Base-by-base conservation (phyloP, 352 stramenopile species). In the Phytopythium montanum region DNA sequence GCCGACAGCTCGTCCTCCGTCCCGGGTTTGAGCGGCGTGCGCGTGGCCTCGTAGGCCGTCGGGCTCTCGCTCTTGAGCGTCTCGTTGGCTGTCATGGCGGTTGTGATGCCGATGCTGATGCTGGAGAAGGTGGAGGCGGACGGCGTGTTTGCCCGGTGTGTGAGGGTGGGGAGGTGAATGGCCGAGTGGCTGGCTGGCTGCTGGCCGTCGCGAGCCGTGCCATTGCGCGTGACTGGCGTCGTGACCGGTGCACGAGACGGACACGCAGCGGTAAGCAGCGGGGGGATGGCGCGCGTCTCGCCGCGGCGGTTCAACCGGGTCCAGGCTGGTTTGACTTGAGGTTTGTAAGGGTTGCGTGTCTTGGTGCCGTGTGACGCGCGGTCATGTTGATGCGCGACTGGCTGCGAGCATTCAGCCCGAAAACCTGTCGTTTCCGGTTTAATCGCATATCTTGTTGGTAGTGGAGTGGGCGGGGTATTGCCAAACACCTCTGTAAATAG, bases 21-120 rank as follows among this genome's bases (percentile, higher is more conserved):
- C 39, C 23, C 45, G 10, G 54, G 48, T 23, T 65, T 58, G 44
- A 52, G 18, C 19, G 58, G 58, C n/a, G 49, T 36, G 44, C 28
- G 44, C 21, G 48, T 14, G 18, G 54, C 34, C 10, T 46, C 34
- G 52, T 48, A 57, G 45, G 21, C 53, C 39, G 36, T 28, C 34
- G 25, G 59, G 21, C 59, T 54, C 26, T 19, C 45, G 44, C 42
- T 21, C 2, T 42, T 3, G 4, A 42, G 36, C 36, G 36, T 18
- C 36, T 42, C 36, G 36, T 18, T 38, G 33, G 33, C 14, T 42
- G 36, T 18, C 4, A 9, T 42, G 13, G 14, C n/a, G 14, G 12
- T 39, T 2, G 4, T 39, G 34, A n/a, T 39, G 9, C 18, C 18
- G 34, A 3, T 16, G 3, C 18, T 6, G 34, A 39, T 16, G 4